These are phyloP conservation scores for Phytopythium mirpurense DNA, from an alignment of 352 stramenopile species.

Conservation along the genomic window DNA sequence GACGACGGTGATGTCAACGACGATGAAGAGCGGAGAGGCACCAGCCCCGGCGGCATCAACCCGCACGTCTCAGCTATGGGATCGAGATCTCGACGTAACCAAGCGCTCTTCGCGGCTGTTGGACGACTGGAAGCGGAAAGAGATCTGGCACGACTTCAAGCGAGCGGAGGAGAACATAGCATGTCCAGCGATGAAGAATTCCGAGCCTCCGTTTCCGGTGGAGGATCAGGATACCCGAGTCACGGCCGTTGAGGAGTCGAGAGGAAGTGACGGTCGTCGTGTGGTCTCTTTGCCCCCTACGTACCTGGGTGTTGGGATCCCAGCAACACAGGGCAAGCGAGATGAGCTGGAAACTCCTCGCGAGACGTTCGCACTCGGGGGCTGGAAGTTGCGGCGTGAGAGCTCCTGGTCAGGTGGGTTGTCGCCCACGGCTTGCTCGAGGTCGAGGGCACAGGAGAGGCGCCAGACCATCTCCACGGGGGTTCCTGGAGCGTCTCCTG, in stretches of 20 bases:
- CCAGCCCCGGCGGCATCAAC: not conserved
- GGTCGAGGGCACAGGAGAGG: constrained; percentile 1
- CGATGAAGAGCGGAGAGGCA: constrained; percentile 20
- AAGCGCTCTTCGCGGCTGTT: constrained; percentile 40
- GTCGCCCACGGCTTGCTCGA: constrained; percentile 2
- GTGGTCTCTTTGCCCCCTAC: not conserved
- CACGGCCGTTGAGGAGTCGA: not conserved
- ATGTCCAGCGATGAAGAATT: constrained; percentile 12
- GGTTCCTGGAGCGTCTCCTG: constrained; percentile 7
- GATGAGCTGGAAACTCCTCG: constrained; percentile 5
- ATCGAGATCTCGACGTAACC: constrained; percentile 25
- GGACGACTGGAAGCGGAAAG: constrained; percentile 66
- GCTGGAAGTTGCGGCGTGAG: constrained; percentile 1
- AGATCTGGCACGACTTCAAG: constrained; percentile 75
- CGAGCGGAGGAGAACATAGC: constrained; percentile 48
- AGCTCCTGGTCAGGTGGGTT: constrained; percentile 1
- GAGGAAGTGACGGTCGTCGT: not conserved
- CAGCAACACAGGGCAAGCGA: constrained; percentile 4
- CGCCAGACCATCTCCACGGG: constrained; percentile 4
- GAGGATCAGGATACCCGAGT: not conserved
- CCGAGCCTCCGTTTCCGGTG: not conserved
- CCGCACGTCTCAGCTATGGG: constrained; percentile 39
- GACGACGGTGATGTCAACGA: constrained; percentile 6
- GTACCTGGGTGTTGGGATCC: no score
- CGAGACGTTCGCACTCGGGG: not conserved